Percentiles rank a stretch among this genome's conserved stretches.
phyloP scores from a whole-genome alignment of 345 rosid species.

The Salix suchowensis region DNA sequence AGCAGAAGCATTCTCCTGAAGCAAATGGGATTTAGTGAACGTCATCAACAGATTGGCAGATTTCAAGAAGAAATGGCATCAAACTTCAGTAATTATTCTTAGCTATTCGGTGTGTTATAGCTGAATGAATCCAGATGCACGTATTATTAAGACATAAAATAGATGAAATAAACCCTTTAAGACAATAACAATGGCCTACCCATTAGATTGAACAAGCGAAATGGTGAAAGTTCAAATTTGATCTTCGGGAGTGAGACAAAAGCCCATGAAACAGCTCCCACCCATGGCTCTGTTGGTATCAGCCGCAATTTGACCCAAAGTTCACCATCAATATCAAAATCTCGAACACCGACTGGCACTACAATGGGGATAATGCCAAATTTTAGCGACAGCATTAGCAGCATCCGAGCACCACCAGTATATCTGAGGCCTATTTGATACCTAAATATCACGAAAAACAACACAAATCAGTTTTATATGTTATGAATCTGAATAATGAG shows the following conservation, averaged over 20 bases:
- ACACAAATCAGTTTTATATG: slow-evolving; percentile 16
- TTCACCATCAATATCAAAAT: slow-evolving; percentile 97
- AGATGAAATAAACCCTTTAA: slow-evolving; percentile 5
- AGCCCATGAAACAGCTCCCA: slow-evolving; percentile 94
- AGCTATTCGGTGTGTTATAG: no score
- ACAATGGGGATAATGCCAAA: slow-evolving; percentile 77
- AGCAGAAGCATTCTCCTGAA: slow-evolving; percentile 6
- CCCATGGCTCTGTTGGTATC: slow-evolving; percentile 89
- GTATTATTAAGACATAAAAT: background rate
- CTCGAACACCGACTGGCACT: slow-evolving; percentile 88
- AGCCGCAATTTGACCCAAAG: slow-evolving; percentile 97
- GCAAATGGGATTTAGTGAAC: background rate
- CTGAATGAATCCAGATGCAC: no score
- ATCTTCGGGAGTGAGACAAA: slow-evolving; percentile 95
- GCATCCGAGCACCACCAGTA: slow-evolving; percentile 94
- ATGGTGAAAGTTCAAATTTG: slow-evolving; percentile 90
- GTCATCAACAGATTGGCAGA: slow-evolving; percentile 1
- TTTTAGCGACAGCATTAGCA: slow-evolving; percentile 79
- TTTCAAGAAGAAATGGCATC: background rate
- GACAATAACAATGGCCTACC: slow-evolving; percentile 43
- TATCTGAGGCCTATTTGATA: slow-evolving; percentile 95
- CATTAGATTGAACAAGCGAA: slow-evolving; percentile 91
- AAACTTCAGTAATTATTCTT: background rate
- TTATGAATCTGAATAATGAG: background rate
- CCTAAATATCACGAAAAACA: slow-evolving; percentile 40